Evolutionary conservation across 352 stramenopile species (phyloP).

Genomic region (Globisporangium nunn): DNA sequence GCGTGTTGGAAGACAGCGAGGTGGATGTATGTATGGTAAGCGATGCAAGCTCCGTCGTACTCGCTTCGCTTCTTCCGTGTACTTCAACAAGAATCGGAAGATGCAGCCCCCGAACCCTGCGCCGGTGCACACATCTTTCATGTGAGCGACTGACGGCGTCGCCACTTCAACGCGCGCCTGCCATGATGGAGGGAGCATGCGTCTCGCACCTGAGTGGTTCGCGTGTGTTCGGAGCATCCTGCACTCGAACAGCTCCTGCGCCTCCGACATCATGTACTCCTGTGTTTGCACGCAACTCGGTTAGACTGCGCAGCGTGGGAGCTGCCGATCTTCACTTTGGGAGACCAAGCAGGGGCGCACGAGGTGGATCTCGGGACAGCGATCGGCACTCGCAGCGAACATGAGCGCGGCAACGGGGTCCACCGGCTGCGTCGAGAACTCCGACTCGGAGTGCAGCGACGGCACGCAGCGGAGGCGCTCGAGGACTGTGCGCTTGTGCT

Average conservation of each 20-base stretch:
- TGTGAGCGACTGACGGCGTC: too few relatives aligned
- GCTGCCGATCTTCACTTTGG: too few relatives aligned
- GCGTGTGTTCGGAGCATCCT: slow-evolving; percentile 30
- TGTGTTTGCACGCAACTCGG: slow-evolving; percentile 10
- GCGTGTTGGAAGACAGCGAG: neutral
- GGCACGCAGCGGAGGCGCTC: slow-evolving; percentile 29
- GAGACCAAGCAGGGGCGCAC: slow-evolving; percentile 15
- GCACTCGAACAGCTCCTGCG: slow-evolving; percentile 44
- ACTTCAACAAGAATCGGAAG: slow-evolving; percentile 48
- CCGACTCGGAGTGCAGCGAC: slow-evolving; percentile 30
- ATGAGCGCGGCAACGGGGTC: slow-evolving; percentile 60
- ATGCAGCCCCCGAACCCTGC: slow-evolving; percentile 51
- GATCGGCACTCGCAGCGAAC: slow-evolving; percentile 48
- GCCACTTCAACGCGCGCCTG: too few relatives aligned
- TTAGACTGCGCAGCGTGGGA: too few relatives aligned
- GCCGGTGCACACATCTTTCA: neutral
- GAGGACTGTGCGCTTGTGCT: slow-evolving; percentile 38
- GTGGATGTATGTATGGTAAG: too few relatives aligned
- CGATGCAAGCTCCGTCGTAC: slow-evolving; percentile 17
- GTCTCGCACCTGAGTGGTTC: slow-evolving; percentile 34
- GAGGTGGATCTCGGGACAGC: slow-evolving; percentile 53
- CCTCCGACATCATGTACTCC: slow-evolving; percentile 53
- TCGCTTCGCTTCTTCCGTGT: slow-evolving; percentile 44
- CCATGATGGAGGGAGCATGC: neutral
- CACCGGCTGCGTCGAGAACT: slow-evolving; percentile 39